Percentiles rank a stretch among this genome's conserved stretches.
These are phyloP conservation scores for Hypoxylon sp. DNA, from an alignment of 2,329 filamentous ascomycete genomes.

Conservation along the genomic window DNA sequence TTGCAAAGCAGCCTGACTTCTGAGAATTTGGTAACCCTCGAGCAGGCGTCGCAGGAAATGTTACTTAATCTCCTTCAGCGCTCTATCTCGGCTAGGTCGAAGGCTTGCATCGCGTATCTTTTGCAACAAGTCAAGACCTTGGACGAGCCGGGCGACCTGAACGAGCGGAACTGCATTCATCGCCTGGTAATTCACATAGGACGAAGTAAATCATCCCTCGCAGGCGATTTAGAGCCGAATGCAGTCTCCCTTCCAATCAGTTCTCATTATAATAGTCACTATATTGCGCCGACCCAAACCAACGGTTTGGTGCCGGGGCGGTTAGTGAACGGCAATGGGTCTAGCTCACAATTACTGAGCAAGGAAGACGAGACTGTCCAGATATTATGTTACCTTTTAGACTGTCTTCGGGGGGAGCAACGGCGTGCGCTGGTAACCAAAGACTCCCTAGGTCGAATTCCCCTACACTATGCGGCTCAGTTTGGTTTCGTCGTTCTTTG, in stretches of 20 bases:
- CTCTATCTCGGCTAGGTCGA: constrained; percentile 79
- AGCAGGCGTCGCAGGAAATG: constrained; percentile 73
- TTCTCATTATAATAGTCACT: constrained; percentile 75
- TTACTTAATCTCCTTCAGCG: constrained; percentile 85
- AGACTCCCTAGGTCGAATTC: constrained; percentile 86
- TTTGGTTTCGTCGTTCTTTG: constrained; percentile 95
- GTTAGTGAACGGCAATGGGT: constrained; percentile 67
- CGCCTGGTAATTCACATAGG: constrained; percentile 93
- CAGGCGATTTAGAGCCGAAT: constrained; percentile 66
- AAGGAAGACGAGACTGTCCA: constrained; percentile 83
- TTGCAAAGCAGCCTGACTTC: constrained; percentile 72
- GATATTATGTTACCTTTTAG: constrained; percentile 74
- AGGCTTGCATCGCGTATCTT: constrained; percentile 78
- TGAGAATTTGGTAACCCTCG: constrained; percentile 67
- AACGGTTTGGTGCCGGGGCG: constrained; percentile 73
- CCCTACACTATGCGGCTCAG: constrained; percentile 93
- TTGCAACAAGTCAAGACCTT: constrained; percentile 78
- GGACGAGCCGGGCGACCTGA: constrained; percentile 92
- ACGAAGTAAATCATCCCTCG: constrained; percentile 71
- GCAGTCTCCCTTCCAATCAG: constrained; percentile 65
- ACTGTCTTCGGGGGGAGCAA: constrained; percentile 77
- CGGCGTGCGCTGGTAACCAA: constrained; percentile 75
- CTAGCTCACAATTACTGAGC: constrained; percentile 76
- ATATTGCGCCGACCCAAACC: constrained; percentile 81
- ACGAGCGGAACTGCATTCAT: constrained; percentile 93